Percentiles rank a stretch among this genome's conserved stretches.
These are phyloP conservation scores for Casuarina cunninghamiana DNA, from an alignment of 306 rosid species.

Conservation along the genomic window DNA sequence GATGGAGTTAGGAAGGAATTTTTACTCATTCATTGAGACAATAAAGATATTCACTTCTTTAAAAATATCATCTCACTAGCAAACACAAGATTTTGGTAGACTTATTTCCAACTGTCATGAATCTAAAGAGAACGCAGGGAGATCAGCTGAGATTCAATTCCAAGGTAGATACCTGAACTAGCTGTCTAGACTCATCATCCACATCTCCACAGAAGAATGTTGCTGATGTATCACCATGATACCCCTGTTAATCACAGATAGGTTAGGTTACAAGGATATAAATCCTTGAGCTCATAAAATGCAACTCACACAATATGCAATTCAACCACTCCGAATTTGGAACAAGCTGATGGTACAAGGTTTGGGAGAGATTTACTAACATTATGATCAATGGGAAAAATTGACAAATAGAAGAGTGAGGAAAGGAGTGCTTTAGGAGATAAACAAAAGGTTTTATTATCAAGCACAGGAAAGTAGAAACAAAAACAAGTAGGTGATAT, in stretches of 20 bases:
- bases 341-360: background rate
- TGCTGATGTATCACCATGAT: slow-evolving; percentile 88
- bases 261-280: slow-evolving; percentile 21
- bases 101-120: slow-evolving; percentile 9
- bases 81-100: background rate
- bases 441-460: background rate
- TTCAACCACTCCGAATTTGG: background rate
- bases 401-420: background rate
- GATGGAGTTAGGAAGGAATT: slow-evolving; percentile 1
- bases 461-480: background rate
- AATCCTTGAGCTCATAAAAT: slow-evolving; percentile 14
- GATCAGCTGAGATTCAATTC: slow-evolving; percentile 8
- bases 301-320: slow-evolving; percentile 9
- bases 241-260: slow-evolving; percentile 60
- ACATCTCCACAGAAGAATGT: slow-evolving; percentile 91
- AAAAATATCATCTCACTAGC: background rate
- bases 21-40: background rate
- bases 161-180: slow-evolving; percentile 63
- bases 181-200: slow-evolving; percentile 61
- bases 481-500: background rate
- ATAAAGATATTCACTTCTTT: background rate
- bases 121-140: background rate
- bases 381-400: background rate
- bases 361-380: background rate
- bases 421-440: too few species aligned